Evolutionary conservation across 805 yeast species (phyloP).

Genomic region (Henningerozyma blattae): DNA sequence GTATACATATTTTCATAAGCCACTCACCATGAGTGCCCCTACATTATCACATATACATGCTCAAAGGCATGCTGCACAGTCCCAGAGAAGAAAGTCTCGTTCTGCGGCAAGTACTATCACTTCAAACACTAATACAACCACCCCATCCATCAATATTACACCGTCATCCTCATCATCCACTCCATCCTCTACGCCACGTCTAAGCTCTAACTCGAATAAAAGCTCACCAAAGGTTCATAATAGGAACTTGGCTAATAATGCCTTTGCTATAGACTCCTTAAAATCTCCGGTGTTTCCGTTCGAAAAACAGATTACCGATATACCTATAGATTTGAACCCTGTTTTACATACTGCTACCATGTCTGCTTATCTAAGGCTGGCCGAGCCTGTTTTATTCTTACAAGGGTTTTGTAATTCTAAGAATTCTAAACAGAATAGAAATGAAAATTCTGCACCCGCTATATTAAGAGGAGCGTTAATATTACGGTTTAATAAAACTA

Average conservation of each 20-base stretch:
- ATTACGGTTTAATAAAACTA: constrained; percentile 53
- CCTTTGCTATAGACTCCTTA: neutral
- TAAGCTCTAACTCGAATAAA: too few relatives aligned
- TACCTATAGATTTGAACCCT: constrained; percentile 32
- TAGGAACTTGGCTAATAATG: too few relatives aligned
- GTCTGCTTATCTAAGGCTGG: constrained; percentile 52
- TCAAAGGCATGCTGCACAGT: too few relatives aligned
- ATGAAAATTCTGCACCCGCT: constrained; percentile 2
- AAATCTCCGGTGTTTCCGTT: constrained; percentile 35
- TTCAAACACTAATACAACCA: neutral
- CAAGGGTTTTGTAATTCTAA: constrained; percentile 54
- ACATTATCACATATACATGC: too few relatives aligned
- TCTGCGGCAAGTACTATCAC: neutral
- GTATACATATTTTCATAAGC: too few relatives aligned
- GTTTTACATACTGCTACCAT: constrained; percentile 48
- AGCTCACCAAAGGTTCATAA: too few relatives aligned
- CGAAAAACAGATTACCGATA: constrained; percentile 34
- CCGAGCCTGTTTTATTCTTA: constrained; percentile 67
- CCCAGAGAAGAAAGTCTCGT: too few relatives aligned
- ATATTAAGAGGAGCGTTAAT: constrained; percentile 67
- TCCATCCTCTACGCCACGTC: too few relatives aligned
- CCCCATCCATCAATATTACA: neutral
- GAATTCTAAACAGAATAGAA: neutral
- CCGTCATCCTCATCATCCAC: neutral
- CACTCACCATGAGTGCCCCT: too few relatives aligned